Conservation (phyloP, 768 basidiomycete genomes). For the Lactifluus rugatus region DNA sequence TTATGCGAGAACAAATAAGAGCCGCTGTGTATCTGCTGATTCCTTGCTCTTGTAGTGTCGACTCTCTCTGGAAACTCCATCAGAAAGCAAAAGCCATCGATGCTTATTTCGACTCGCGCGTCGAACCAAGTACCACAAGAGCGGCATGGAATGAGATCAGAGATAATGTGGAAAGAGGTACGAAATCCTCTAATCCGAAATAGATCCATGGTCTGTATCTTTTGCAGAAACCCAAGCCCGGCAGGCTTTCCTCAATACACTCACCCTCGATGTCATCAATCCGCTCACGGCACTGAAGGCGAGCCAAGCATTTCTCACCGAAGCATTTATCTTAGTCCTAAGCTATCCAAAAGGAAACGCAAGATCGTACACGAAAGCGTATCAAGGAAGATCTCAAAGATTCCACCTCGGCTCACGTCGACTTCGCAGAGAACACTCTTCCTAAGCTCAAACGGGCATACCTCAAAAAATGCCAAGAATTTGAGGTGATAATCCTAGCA, state of each 20-base stretch:
- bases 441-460: conserved; percentile 77
- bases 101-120: conserved; percentile 59
- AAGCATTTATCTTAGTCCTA: not conserved
- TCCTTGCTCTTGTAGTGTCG: conserved; percentile 40
- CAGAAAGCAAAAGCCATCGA: conserved; percentile 63
- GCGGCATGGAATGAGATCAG: conserved; percentile 76
- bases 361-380: conserved; percentile 84
- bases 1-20: conserved; percentile 15
- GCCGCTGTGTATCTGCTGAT: not conserved
- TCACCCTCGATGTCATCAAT: conserved; percentile 63
- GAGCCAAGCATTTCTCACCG: conserved; percentile 7
- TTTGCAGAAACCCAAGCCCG: conserved; percentile 68
- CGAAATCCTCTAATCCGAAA: not conserved
- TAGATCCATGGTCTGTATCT: not conserved
- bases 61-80: conserved; percentile 64
- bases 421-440: conserved; percentile 69
- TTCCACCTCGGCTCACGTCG: conserved; percentile 64
- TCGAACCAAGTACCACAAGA: conserved; percentile 52
- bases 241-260: conserved; percentile 64
- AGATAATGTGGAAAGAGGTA: conserved; percentile 79
- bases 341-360: conserved; percentile 53
- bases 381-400: conserved; percentile 87
- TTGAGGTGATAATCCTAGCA: conserved; percentile 46
- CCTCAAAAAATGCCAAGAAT: conserved; percentile 75
- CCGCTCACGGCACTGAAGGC: conserved; percentile 63